These are phyloP conservation scores for Aspergillus brunneoviolaceus DNA, from an alignment of 2,329 filamentous ascomycete genomes.

Conservation along the genomic window DNA sequence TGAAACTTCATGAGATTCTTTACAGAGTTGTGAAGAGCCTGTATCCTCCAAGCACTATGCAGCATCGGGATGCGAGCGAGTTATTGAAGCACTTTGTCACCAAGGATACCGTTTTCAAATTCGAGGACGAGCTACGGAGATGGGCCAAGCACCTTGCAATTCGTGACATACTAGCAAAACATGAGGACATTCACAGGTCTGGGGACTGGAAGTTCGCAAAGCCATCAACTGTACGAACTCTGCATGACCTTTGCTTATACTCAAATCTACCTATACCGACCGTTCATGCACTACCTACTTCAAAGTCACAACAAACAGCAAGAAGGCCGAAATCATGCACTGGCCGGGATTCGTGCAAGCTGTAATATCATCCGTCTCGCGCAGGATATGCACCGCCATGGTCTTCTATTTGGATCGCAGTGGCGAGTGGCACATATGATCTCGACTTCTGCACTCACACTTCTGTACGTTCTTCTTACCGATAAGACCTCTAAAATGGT, in stretches of 20 bases:
- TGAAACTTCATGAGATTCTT: conserved; percentile 9
- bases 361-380: conserved; percentile 14
- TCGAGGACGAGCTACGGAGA: conserved; percentile 8
- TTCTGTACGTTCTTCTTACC: conserved; percentile 10
- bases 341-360: conserved; percentile 11
- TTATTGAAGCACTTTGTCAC: conserved; percentile 9
- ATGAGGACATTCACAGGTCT: background rate
- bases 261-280: conserved; percentile 14
- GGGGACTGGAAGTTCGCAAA: too few species aligned
- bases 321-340: conserved; percentile 9
- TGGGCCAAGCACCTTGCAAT: conserved; percentile 7
- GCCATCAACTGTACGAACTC: background rate
- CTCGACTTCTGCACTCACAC: conserved; percentile 2
- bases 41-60: conserved; percentile 5
- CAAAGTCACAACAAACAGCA: background rate
- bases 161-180: background rate
- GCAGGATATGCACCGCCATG: conserved; percentile 14
- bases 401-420: conserved; percentile 9
- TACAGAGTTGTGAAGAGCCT: conserved; percentile 5
- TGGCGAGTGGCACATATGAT: conserved; percentile 11
- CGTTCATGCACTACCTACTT: conserved; percentile 12
- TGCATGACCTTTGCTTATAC: conserved; percentile 10
- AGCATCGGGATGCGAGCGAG: background rate
- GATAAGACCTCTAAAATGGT: background rate
- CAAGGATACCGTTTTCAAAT: conserved; percentile 1